phyloP scores from a whole-genome alignment of 257 asterid genomes.

The Henckelia pumila region DNA sequence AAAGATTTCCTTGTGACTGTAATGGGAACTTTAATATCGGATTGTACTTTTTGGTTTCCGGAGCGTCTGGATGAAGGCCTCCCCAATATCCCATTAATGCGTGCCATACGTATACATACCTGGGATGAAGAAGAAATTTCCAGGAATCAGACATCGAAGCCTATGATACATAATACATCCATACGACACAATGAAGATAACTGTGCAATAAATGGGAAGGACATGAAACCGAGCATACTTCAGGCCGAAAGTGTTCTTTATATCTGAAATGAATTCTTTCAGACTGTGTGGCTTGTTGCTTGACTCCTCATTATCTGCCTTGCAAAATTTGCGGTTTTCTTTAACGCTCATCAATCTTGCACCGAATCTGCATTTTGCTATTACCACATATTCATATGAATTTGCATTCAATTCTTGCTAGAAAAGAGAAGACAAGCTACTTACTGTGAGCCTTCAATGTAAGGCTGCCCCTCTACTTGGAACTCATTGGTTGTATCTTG shows the following conservation, averaged over 20 bases:
- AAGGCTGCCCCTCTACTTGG: conserved; percentile 45
- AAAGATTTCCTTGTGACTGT: conserved; percentile 42
- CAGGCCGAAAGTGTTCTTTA: conserved; percentile 41
- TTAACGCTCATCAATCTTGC: conserved; percentile 50
- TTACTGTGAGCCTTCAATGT: conserved; percentile 43
- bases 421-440: conserved; percentile 18
- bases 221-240: conserved; percentile 25
- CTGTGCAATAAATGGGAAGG: background rate
- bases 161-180: no score
- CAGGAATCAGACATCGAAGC: background rate
- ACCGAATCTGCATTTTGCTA: conserved; percentile 44
- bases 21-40: conserved; percentile 39
- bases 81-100: conserved; percentile 58
- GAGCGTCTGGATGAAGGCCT: conserved; percentile 41
- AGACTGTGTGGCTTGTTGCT: conserved; percentile 33
- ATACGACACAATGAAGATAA: no score
- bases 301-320: conserved; percentile 30
- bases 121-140: conserved; percentile 13
- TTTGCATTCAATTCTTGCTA: background rate
- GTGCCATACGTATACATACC: conserved; percentile 51
- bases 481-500: conserved; percentile 47
- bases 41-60: conserved; percentile 37
- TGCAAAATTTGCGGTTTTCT: conserved; percentile 52
- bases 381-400: background rate
- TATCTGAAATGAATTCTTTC: conserved; percentile 45